A percentile compares a stretch with the other conserved stretches of the same genome.
Evolutionary conservation across 768 basidiomycete genomes (phyloP).

Genomic region (Psilocybe azurescens): DNA sequence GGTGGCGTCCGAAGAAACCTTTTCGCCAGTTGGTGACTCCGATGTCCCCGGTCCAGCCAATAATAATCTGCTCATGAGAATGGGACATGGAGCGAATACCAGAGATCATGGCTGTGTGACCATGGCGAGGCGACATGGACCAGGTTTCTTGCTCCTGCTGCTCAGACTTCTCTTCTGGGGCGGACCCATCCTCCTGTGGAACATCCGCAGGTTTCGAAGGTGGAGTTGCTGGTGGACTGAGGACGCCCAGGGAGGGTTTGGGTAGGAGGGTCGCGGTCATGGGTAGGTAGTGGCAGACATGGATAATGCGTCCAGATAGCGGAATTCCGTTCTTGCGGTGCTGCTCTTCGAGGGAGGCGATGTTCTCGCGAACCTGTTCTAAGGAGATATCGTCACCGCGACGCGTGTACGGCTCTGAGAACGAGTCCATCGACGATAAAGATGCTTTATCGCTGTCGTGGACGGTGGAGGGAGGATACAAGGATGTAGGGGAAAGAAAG

Average conservation of each 20-base stretch:
- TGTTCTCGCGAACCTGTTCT: slow-evolving; percentile 75
- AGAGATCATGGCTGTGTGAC: slow-evolving; percentile 94
- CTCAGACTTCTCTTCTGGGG: slow-evolving; percentile 13
- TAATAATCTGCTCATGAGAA: slow-evolving; percentile 88
- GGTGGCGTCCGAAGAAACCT: slow-evolving; percentile 56
- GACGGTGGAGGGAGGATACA: slow-evolving; percentile 3
- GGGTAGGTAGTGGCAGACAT: slow-evolving; percentile 91
- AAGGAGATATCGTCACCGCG: slow-evolving; percentile 70
- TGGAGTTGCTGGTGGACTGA: slow-evolving; percentile 81
- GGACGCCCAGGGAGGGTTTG: slow-evolving; percentile 50
- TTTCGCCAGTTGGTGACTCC: slow-evolving; percentile 43
- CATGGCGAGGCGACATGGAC: slow-evolving; percentile 80
- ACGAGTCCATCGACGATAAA: slow-evolving; percentile 60
- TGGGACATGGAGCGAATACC: slow-evolving; percentile 86
- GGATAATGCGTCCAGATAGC: slow-evolving; percentile 88
- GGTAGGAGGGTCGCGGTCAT: slow-evolving; percentile 63
- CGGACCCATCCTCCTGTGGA: slow-evolving; percentile 23
- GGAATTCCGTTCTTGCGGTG: slow-evolving; percentile 72
- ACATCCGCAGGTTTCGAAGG: slow-evolving; percentile 61
- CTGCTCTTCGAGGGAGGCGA: slow-evolving; percentile 72
- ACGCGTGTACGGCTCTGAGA: slow-evolving; percentile 72
- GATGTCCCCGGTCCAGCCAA: slow-evolving; percentile 96
- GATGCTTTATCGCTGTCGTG: not conserved
- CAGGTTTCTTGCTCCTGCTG: slow-evolving; percentile 45
- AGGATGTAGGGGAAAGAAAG: slow-evolving; percentile 12